phyloP scores from a whole-genome alignment of 2,329 filamentous ascomycete genomes.

The Mycosphaerella sp. region DNA sequence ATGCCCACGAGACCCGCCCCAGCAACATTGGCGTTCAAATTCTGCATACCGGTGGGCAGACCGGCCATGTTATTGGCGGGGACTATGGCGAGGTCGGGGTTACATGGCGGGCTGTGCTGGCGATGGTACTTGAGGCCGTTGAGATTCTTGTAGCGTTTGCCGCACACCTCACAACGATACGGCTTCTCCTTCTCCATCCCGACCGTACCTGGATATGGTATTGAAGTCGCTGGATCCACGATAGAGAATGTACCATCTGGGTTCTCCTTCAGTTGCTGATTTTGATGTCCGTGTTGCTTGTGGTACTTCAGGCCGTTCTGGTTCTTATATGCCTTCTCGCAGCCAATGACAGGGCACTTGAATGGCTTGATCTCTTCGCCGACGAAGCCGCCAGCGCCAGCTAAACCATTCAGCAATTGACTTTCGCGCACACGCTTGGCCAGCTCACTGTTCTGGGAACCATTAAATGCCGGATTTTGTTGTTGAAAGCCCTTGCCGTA shows the following conservation, averaged over 20 bases:
- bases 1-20: constrained; percentile 51
- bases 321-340: constrained; percentile 99
- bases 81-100: constrained; percentile 66
- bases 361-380: constrained; percentile 96
- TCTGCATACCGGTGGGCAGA: constrained; percentile 37
- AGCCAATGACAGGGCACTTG: constrained; percentile 95
- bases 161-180: constrained; percentile 93
- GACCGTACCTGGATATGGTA: constrained; percentile 88
- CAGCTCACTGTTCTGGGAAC: constrained; percentile 66
- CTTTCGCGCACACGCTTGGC: constrained; percentile 60
- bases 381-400: constrained; percentile 44
- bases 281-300: constrained; percentile 85
- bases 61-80: constrained; percentile 26
- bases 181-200: constrained; percentile 99
- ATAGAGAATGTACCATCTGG: constrained; percentile 97
- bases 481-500: constrained; percentile 46
- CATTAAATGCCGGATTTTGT: constrained; percentile 54
- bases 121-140: constrained; percentile 92
- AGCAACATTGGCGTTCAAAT: constrained; percentile 46
- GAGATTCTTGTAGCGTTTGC: constrained; percentile 98
- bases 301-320: constrained; percentile 96
- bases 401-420: constrained; percentile 53
- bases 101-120: constrained; percentile 74
- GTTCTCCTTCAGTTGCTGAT: constrained; percentile 93
- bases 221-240: constrained; percentile 89